Evolutionary conservation across 2,329 filamentous ascomycete genomes (phyloP).

Genomic region (Bipolaris cookei): DNA sequence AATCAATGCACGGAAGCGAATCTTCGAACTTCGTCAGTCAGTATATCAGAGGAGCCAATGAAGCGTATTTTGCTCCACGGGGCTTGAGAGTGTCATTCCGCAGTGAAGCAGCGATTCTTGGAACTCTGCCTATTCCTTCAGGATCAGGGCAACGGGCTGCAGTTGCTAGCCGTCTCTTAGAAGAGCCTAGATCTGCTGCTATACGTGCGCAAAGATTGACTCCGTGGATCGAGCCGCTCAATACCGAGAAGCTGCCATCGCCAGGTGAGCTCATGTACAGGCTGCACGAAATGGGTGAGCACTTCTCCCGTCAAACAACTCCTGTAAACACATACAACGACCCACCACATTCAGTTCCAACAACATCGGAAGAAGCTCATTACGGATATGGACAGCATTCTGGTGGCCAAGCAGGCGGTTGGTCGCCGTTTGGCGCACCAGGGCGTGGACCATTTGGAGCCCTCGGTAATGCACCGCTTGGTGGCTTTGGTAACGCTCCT

Average conservation of each 20-base stretch:
- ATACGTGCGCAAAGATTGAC: constrained; percentile 34
- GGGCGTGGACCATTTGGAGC: constrained; percentile 24
- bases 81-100: constrained; percentile 35
- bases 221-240: constrained; percentile 41
- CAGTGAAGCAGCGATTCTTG: constrained; percentile 33
- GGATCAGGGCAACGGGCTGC: constrained; percentile 31
- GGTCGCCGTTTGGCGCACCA: constrained; percentile 26
- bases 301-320: constrained; percentile 8
- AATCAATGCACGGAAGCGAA: not conserved
- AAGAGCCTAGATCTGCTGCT: constrained; percentile 18
- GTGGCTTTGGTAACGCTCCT: constrained; percentile 16
- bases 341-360: constrained; percentile 36
- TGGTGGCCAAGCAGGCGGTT: not conserved
- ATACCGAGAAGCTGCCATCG: constrained; percentile 25
- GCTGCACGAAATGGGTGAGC: constrained; percentile 28
- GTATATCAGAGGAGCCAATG: constrained; percentile 40
- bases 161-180: constrained; percentile 26
- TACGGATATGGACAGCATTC: not conserved
- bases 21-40: constrained; percentile 23
- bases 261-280: constrained; percentile 21
- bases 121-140: constrained; percentile 27
- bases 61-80: constrained; percentile 43
- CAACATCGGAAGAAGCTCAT: not conserved
- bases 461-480: constrained; percentile 17
- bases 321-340: constrained; percentile 18